Evolutionary conservation across 352 stramenopile genomes (phyloP), one percentile per base, ranked within the genome.

Genomic region (Globisporangium viniferum): DNA sequence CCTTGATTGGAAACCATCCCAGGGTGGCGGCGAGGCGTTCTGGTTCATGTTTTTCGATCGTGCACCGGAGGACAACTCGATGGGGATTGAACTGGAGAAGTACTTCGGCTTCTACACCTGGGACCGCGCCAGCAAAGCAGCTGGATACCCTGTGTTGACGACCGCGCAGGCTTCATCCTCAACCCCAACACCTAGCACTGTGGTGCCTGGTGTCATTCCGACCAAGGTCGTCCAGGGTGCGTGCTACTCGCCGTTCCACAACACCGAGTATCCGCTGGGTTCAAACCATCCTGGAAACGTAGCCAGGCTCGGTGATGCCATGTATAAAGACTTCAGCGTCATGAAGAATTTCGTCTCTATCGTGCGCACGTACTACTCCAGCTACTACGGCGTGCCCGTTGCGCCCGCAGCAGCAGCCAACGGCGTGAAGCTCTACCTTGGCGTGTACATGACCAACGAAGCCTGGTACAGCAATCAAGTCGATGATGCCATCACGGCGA

Each of bases 21-120:
- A 46, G 0, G 78, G 78, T 1, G 82, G 84, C 2, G 68, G 78
- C n/a, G 77, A 91, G 60, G 66, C 76, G 12, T 95, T 93, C 59
- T 95, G 86, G 88, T 93, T 93, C 73, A 90, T 86, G 74, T 86
- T 89, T 59, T 95, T 92, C 54, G 84, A 94, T 51, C 83, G 81
- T 22, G 59, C 71, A n/a, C 73, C 74, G 0, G 71, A 81, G 54
- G 86, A 92, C 72, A 77, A 49, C 20, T 82, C 80, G 18, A 77
- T 90, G 73, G 44, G 10, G 24, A 24, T 76, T 2, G 78, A 88
- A 2, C 72, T 92, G 3, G 86, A 95, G 62, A 82, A 58, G 53
- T 87, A 90, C 64, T 93, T 95, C 68, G 84, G 84, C 9, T 93
- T 92, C 54, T 92, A 77, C 73, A 92, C 78, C 9, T 80, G 67